Percentiles rank a stretch among this genome's conserved stretches.
These are phyloP conservation scores for Polygonum aviculare DNA, from an alignment of 148 eudicot genomes.

Conservation along the genomic window DNA sequence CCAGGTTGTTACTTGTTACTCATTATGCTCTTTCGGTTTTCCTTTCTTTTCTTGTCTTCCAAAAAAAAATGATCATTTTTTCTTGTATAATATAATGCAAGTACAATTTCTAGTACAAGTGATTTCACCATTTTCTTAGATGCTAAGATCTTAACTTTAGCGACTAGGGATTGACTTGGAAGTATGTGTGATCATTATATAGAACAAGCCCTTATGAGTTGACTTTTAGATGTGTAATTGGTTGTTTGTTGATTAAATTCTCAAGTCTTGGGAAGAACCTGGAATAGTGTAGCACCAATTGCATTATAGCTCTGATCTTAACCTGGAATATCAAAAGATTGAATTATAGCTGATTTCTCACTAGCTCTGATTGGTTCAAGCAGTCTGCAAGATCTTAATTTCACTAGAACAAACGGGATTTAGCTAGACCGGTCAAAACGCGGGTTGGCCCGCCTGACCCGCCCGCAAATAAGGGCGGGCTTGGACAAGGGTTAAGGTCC, in stretches of 20 bases:
- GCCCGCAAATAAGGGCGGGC: too few species aligned
- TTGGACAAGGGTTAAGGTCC: too few species aligned
- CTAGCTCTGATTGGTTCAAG: too few species aligned
- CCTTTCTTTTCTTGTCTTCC: not conserved
- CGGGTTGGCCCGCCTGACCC: too few species aligned
- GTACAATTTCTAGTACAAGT: too few species aligned
- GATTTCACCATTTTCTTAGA: not conserved
- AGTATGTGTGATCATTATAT: not conserved
- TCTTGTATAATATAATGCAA: too few species aligned
- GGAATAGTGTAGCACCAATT: not conserved
- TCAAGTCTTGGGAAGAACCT: not conserved
- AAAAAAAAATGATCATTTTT: not conserved
- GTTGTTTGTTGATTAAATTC: not conserved
- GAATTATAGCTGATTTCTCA: too few species aligned
- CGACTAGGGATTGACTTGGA: not conserved
- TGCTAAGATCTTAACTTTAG: not conserved
- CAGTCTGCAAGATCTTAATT: too few species aligned
- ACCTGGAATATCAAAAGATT: too few species aligned
- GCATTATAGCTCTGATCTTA: not conserved
- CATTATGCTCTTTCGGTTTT: not conserved
- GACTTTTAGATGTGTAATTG: not conserved
- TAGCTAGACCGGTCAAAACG: too few species aligned
- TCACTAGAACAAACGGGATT: too few species aligned
- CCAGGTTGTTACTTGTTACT: slow-evolving; percentile 26
- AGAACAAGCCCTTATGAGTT: not conserved